These are phyloP conservation scores for Wickerhamiella dianesei DNA, from an alignment of 805 yeast genomes.

Conservation along the genomic window DNA sequence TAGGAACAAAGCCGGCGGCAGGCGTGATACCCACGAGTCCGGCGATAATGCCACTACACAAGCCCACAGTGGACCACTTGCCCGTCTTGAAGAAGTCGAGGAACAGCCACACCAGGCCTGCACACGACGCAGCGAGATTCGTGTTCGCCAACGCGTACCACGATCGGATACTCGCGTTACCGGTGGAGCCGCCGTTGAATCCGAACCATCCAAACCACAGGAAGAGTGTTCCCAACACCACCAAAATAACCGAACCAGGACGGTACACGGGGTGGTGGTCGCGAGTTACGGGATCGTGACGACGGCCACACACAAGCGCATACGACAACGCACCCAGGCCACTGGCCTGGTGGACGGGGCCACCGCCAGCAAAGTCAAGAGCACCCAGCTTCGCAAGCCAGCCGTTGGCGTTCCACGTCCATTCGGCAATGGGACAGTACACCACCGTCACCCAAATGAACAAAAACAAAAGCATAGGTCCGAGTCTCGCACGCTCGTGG, in stretches of 20 bases:
- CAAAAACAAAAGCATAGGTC: conserved; percentile 91
- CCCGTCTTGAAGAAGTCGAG: conserved; percentile 78
- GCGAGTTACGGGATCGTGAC: conserved; percentile 59
- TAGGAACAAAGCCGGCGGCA: conserved; percentile 91
- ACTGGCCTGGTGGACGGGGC: conserved; percentile 90
- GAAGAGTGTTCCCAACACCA: conserved; percentile 85
- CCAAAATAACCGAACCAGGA: conserved; percentile 85
- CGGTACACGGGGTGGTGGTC: conserved; percentile 67
- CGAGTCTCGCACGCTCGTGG: conserved; percentile 89
- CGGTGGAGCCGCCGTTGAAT: conserved; percentile 97
- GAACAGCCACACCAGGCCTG: conserved; percentile 90
- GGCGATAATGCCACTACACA: conserved; percentile 85
- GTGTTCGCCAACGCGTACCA: conserved; percentile 91
- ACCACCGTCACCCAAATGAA: conserved; percentile 92
- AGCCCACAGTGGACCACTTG: conserved; percentile 88
- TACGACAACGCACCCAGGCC: conserved; percentile 93
- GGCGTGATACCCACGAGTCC: conserved; percentile 95
- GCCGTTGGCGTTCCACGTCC: conserved; percentile 95
- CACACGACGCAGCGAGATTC: conserved; percentile 83
- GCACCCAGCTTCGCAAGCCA: conserved; percentile 79
- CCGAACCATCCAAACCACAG: conserved; percentile 99
- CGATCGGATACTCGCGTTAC: conserved; percentile 83
- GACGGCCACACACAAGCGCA: conserved; percentile 82
- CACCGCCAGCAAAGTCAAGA: conserved; percentile 96
- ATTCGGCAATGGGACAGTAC: conserved; percentile 88